Percentiles rank a stretch among this genome's conserved stretches.
Conservation (phyloP, 1,284 basidiomycete genomes). For the Sparassis latifolia region DNA sequence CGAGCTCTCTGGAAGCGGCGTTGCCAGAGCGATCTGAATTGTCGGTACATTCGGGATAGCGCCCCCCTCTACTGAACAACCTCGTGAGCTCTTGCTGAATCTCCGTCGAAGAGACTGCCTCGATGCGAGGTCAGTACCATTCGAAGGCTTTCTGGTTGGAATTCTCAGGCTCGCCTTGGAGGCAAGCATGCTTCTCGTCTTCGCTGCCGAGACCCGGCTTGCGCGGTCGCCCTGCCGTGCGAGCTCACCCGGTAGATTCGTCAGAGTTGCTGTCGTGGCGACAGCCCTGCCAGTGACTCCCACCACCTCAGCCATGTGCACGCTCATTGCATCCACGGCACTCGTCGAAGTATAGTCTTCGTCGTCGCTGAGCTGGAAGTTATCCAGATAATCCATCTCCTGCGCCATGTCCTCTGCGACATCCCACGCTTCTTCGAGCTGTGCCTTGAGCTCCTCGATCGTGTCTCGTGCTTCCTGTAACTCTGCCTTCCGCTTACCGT, state of each 20-base stretch:
- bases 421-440: conserved; percentile 76
- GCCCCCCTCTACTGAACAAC: conserved; percentile 6
- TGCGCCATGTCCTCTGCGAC: conserved; percentile 65
- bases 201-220: conserved; percentile 48
- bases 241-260: conserved; percentile 10
- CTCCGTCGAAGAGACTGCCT: conserved; percentile 10
- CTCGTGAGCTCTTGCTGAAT: conserved; percentile 19
- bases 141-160: conserved; percentile 23
- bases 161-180: conserved; percentile 56
- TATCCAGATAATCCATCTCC: conserved; percentile 53
- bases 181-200: conserved; percentile 48
- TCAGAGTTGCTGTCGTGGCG: conserved; percentile 24
- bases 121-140: conserved; percentile 11
- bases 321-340: conserved; percentile 26
- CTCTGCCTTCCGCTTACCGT: conserved; percentile 56
- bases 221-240: conserved; percentile 12
- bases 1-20: conserved; percentile 16
- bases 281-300: conserved; percentile 29
- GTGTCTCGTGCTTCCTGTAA: conserved; percentile 39
- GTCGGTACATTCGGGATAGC: conserved; percentile 16
- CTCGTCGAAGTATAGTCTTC: conserved; percentile 26
- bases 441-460: conserved; percentile 52
- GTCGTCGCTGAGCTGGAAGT: conserved; percentile 25
- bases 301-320: conserved; percentile 25
- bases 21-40: conserved; percentile 13